Conservation (phyloP, 2,329 filamentous ascomycete genomes). For the Aspergillus sclerotialis region DNA sequence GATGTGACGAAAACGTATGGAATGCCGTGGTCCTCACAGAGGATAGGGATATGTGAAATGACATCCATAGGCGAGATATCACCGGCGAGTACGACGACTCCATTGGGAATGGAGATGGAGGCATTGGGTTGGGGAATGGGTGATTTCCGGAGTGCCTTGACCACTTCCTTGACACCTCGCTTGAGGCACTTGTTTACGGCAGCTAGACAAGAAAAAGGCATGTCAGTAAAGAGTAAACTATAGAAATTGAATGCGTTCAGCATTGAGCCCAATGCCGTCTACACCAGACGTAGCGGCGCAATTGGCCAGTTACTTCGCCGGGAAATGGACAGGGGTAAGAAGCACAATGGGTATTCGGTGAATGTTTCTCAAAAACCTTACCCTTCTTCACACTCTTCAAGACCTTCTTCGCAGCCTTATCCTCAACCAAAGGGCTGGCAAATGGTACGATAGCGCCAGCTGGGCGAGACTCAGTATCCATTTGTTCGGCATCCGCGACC, state of each 20-base stretch:
- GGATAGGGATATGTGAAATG: slow-evolving; percentile 93
- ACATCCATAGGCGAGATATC: slow-evolving; percentile 99
- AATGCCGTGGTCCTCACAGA: slow-evolving; percentile 96
- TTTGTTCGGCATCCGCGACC: slow-evolving; percentile 18
- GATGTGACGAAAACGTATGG: slow-evolving; percentile 94
- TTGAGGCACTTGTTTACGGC: slow-evolving; percentile 94
- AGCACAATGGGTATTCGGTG: too few species aligned
- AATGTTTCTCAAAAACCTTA: slow-evolving; percentile 15
- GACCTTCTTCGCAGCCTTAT: slow-evolving; percentile 46
- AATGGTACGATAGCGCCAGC: slow-evolving; percentile 44
- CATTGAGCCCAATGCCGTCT: too few species aligned
- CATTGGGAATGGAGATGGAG: slow-evolving; percentile 56
- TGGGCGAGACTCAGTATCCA: slow-evolving; percentile 22
- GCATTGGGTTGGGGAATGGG: slow-evolving; percentile 60
- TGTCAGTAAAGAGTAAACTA: slow-evolving; percentile 1
- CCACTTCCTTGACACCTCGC: slow-evolving; percentile 97
- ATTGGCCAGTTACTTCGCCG: neutral
- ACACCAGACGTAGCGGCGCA: too few species aligned
- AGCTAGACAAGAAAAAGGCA: slow-evolving; percentile 47
- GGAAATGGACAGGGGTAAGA: too few species aligned
- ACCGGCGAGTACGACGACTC: slow-evolving; percentile 83
- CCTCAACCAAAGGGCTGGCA: slow-evolving; percentile 44
- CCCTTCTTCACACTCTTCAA: slow-evolving; percentile 48
- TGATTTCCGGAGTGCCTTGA: slow-evolving; percentile 95
- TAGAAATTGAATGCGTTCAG: too few species aligned